Conservation (phyloP, 495 filamentous ascomycete genomes). For the Trichoderma parareesei region DNA sequence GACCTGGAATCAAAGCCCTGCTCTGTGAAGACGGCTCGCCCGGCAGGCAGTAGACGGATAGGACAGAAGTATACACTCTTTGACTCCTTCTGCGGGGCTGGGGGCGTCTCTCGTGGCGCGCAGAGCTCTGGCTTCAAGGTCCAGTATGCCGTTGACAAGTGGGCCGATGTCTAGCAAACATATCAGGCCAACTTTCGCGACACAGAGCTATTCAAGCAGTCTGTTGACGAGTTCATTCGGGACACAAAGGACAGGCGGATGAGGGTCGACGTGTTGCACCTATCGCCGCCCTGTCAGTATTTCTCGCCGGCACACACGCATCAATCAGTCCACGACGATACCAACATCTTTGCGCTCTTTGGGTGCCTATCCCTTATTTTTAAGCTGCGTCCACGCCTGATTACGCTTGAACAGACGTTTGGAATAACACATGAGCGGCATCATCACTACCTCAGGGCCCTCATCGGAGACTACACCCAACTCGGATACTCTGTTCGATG, state of each 20-base stretch:
- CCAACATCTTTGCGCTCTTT: conserved; percentile 64
- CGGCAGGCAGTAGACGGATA: background rate
- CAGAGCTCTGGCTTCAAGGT: conserved; percentile 50
- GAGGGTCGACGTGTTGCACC: conserved; percentile 64
- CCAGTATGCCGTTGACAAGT: conserved; percentile 56
- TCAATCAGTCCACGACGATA: conserved; percentile 57
- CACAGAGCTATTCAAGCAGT: conserved; percentile 32
- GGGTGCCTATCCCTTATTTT: conserved; percentile 51
- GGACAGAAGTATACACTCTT: conserved; percentile 53
- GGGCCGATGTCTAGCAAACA: conserved; percentile 44
- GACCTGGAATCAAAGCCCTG: background rate
- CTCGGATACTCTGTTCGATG: conserved; percentile 60
- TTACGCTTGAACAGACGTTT: conserved; percentile 80
- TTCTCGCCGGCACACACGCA: conserved; percentile 73
- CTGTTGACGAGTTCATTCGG: conserved; percentile 42
- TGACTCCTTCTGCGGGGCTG: conserved; percentile 70
- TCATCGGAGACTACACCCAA: conserved; percentile 57
- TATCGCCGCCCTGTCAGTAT: conserved; percentile 78
- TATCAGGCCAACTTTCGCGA: conserved; percentile 53
- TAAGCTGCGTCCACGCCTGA: conserved; percentile 55
- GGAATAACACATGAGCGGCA: conserved; percentile 48
- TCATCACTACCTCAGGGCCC: conserved; percentile 44
- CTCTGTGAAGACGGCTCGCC: too few relatives aligned
- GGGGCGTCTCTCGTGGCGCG: conserved; percentile 67
- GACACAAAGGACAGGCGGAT: conserved; percentile 15